Base-by-base conservation (phyloP, 2,329 filamentous ascomycete genomes). In the Rutstroemia sp. region DNA sequence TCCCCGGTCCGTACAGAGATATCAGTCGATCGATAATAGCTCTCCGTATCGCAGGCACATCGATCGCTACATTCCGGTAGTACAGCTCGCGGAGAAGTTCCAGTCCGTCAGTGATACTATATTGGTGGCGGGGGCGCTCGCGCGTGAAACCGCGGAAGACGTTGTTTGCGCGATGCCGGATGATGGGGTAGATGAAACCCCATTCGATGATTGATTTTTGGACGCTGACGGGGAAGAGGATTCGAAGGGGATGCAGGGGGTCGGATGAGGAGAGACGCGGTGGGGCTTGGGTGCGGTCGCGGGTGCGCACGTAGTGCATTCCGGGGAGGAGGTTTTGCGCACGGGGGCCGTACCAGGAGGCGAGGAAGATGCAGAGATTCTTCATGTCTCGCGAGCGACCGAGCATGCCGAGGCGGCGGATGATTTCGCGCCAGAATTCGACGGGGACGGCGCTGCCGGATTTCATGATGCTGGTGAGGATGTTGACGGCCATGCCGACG, bases 351-450 rank as follows among this genome's bases (percentile, higher is more conserved):
- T 79, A 78, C 54, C 70, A 70, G 9, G 64, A 64, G 6, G 73
- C 72, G 3, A 87, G 72, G 48, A 62, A 66, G 5, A 79, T 75
- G 79, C 45, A 78, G 62, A 84, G 70, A 21, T 73, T 73, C 57
- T 74, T 72, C 6, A 86, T 69, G 34, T 80, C 77, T 14, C 75
- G 65, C 64, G 81, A 75, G 16, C 75, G 72, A 7, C 76, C 72
- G 8, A 71, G 67, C 78, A 82, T 84, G 4, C 83, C 84, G 47
- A 81, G 75, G 27, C 82, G 76, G 47, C 79, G 79, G 44, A 87
- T 64, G 9, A 84, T 71, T 64, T 86, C 81, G 48, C 71, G 68
- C 84, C 83, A 87, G 16, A 72, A 64, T 25, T 60, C 68, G 3
- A 73, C 69, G 21, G 70, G 71, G 23, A 80, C 70, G 55, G 69